Percentiles rank a stretch among this genome's conserved stretches.
Conservation (phyloP, 2,329 filamentous ascomycete species). For the Stylonectria norvegica region DNA sequence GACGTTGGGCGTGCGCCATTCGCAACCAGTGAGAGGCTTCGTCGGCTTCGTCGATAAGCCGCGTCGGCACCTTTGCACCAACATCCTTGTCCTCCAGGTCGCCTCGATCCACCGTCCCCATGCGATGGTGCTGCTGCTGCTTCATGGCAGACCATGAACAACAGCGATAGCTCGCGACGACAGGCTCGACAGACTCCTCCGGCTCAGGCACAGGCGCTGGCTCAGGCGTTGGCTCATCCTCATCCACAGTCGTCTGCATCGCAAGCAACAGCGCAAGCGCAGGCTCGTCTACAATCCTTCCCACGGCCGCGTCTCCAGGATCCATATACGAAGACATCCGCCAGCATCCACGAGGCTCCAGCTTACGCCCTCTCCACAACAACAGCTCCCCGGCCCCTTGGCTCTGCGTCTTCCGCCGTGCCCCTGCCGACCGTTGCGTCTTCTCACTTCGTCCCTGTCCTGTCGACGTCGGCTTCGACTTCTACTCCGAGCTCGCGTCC, state of each 20-base stretch:
- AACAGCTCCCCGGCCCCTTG: conserved; percentile 19
- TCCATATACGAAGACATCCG: too few relatives aligned
- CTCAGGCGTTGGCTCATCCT: conserved; percentile 13
- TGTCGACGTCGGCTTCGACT: too few relatives aligned
- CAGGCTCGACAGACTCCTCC: conserved; percentile 12
- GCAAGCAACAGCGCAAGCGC: conserved; percentile 15
- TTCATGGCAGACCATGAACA: conserved; percentile 28
- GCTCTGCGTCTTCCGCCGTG: conserved; percentile 20
- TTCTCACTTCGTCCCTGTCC: conserved; percentile 21
- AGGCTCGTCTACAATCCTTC: conserved; percentile 20
- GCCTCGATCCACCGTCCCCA: conserved; percentile 21
- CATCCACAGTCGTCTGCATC: conserved; percentile 5
- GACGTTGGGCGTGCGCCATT: not conserved
- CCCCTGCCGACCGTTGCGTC: conserved; percentile 16
- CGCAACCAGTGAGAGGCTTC: not conserved
- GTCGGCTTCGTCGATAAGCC: not conserved
- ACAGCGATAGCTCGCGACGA: conserved; percentile 27
- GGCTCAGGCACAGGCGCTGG: conserved; percentile 1
- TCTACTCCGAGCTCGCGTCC: conserved; percentile 12
- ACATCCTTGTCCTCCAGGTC: conserved; percentile 23
- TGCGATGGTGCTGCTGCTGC: conserved; percentile 29
- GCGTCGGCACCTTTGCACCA: conserved; percentile 3
- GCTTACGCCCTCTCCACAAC: conserved; percentile 11
- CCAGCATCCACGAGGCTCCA: conserved; percentile 10
- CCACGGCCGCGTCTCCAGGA: conserved; percentile 22